Conservation (phyloP, 75 land plant genomes). For the Pinus taeda region DNA sequence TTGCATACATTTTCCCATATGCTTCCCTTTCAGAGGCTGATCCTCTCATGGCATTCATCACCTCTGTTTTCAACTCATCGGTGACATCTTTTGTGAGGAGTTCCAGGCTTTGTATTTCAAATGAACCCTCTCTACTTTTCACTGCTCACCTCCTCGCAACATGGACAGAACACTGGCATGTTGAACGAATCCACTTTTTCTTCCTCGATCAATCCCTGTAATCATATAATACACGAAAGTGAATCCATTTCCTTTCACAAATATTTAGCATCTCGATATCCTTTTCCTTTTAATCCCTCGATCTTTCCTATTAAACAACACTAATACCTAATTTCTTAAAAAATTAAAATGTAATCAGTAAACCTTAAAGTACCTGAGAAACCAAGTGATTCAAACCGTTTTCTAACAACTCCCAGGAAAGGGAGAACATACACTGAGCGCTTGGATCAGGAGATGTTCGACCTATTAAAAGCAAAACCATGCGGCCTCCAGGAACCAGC, state of each 20-base stretch:
- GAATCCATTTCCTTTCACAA: too few species aligned
- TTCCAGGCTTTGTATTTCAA: too few species aligned
- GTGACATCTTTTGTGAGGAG: too few species aligned
- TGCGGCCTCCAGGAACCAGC: conserved; percentile 18
- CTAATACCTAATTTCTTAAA: too few species aligned
- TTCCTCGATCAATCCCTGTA: conserved; percentile 22
- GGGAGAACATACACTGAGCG: not conserved
- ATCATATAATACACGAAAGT: too few species aligned
- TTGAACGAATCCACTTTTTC: conserved; percentile 27
- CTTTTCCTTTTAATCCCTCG: too few species aligned
- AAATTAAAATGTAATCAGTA: not conserved
- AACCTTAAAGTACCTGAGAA: conserved; percentile 14
- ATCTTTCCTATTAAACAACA: not conserved
- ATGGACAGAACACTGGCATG: conserved; percentile 19
- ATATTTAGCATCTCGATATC: too few species aligned
- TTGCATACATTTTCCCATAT: not conserved
- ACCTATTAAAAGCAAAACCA: conserved; percentile 22
- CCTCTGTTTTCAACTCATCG: too few species aligned
- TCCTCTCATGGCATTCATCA: too few species aligned
- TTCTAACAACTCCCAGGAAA: not conserved
- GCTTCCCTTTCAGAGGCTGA: not conserved
- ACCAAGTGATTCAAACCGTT: conserved; percentile 21
- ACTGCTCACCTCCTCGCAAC: conserved; percentile 10
- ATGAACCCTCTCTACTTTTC: not conserved
- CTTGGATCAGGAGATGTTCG: conserved; percentile 15